phyloP scores from a whole-genome alignment of 1,284 basidiomycete species.

The Uromyces viciae-fabae region DNA sequence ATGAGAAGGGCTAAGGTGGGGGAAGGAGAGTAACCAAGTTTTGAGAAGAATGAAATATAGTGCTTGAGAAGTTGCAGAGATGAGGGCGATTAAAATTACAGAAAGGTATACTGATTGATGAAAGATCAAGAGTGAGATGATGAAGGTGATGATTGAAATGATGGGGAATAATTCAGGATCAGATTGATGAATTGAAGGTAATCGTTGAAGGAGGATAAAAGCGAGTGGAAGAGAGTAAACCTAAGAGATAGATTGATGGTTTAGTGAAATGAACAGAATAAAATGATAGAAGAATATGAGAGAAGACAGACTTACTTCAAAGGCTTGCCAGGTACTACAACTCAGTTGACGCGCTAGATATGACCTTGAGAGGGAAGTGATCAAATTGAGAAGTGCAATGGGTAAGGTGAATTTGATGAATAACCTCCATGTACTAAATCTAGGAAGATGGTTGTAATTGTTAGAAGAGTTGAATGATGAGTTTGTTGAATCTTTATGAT shows the following conservation, averaged over 20 bases:
- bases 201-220: neutral
- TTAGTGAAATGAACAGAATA: neutral
- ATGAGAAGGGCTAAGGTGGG: neutral
- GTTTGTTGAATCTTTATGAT: no score
- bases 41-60: constrained; percentile 17
- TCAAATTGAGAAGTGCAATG: neutral
- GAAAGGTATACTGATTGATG: neutral
- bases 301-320: constrained; percentile 16
- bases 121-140: constrained; percentile 16
- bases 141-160: neutral
- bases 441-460: neutral
- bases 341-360: neutral
- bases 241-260: neutral
- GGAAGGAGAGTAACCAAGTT: constrained; percentile 30
- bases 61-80: constrained; percentile 11
- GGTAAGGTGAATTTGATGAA: constrained; percentile 13
- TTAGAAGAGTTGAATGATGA: neutral
- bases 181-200: neutral
- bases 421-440: neutral
- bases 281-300: neutral
- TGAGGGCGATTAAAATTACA: neutral
- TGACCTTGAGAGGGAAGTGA: neutral
- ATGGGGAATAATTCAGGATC: neutral
- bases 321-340: constrained; percentile 22
- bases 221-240: constrained; percentile 1